phyloP scores from a whole-genome alignment of 2,329 filamentous ascomycete genomes.

The Fusarium sp. region DNA sequence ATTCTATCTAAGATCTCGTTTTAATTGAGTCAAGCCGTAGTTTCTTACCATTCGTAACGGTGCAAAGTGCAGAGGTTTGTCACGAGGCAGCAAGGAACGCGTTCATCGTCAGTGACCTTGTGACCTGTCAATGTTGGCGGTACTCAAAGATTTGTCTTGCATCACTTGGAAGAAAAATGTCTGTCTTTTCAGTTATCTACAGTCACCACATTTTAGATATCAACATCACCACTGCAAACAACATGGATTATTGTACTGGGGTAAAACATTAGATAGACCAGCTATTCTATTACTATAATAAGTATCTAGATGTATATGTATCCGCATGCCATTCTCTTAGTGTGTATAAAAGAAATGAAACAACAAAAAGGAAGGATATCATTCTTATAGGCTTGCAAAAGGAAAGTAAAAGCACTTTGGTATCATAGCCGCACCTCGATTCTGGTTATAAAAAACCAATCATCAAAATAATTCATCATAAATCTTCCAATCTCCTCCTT shows the following conservation, averaged over 20 bases:
- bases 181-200: neutral
- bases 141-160: neutral
- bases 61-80: neutral
- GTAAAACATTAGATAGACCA: constrained; percentile 24
- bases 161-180: neutral
- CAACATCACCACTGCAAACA: neutral
- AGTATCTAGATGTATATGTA: constrained; percentile 1
- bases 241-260: too few species aligned
- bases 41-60: neutral
- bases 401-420: constrained; percentile 33
- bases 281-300: constrained; percentile 39
- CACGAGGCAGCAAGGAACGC: neutral
- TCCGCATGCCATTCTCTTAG: constrained; percentile 8
- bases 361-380: neutral
- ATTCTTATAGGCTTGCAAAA: constrained; percentile 15
- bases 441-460: constrained; percentile 15
- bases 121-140: neutral
- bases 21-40: neutral
- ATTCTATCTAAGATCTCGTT: too few species aligned
- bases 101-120: neutral
- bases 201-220: too few species aligned
- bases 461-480: constrained; percentile 20
- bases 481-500: neutral
- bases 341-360: neutral
- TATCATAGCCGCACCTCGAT: constrained; percentile 34